Conservation (phyloP, 225 moss, liverwort and hornwort species). For the Climacium dendroides region DNA sequence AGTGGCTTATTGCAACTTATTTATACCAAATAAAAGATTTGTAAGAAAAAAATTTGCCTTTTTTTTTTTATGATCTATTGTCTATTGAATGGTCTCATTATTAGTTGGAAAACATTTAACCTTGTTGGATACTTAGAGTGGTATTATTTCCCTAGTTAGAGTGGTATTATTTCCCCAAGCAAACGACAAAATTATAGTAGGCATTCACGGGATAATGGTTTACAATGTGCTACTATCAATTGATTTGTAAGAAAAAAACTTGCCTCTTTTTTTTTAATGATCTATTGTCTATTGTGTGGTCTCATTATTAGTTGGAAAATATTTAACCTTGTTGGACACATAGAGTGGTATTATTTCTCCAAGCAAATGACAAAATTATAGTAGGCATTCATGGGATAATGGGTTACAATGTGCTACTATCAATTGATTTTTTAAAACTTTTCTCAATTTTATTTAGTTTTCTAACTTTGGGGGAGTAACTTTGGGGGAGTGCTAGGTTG, state of each 20-base stretch:
- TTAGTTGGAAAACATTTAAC: too few relatives aligned
- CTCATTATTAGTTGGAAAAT: background rate
- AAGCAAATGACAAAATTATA: fast-evolving
- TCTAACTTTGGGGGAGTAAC: too few relatives aligned
- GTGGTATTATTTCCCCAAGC: fast-evolving
- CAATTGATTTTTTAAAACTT: background rate
- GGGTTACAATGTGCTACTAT: fast-evolving
- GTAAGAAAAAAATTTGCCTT: too few relatives aligned
- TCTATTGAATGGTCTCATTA: background rate
- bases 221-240: background rate
- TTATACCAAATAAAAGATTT: background rate
- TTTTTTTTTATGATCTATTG: too few relatives aligned
- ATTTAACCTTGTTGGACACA: background rate
- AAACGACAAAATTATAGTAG: background rate
- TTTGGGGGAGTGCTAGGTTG: too few relatives aligned
- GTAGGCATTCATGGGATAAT: background rate
- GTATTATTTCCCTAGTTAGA: background rate
- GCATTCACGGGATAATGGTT: fast-evolving
- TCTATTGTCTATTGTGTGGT: too few relatives aligned
- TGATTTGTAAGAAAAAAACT: background rate
- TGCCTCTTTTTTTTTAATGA: too few relatives aligned
- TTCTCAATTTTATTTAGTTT: background rate
- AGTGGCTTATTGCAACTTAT: too few relatives aligned
- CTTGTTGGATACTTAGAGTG: background rate
- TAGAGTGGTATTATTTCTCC: fast-evolving